Evolutionary conservation across 2,329 filamentous ascomycete species (phyloP).

Genomic region (Penicillium expansum): DNA sequence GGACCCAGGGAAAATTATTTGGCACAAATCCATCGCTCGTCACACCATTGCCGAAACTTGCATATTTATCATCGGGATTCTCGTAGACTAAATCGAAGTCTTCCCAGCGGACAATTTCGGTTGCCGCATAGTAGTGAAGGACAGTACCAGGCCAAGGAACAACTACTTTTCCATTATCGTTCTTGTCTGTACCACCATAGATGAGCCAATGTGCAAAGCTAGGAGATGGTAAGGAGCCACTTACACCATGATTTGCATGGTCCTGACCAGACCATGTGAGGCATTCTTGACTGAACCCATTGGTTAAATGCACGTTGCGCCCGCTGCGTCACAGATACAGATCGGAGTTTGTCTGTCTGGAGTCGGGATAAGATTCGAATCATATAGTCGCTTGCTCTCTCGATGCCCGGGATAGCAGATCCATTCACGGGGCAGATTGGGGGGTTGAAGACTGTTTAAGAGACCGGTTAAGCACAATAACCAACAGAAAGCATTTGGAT

Average conservation of each 20-base stretch:
- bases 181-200: constrained; percentile 1
- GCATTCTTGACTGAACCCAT: constrained; percentile 11
- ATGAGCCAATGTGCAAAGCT: neutral
- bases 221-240: neutral
- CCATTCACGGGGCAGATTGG: constrained; percentile 11
- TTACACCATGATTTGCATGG: constrained; percentile 11
- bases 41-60: constrained; percentile 5
- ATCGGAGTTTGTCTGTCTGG: constrained; percentile 4
- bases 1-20: constrained; percentile 1
- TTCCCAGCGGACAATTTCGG: constrained; percentile 12
- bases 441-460: constrained; percentile 5
- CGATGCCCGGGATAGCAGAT: constrained; percentile 2
- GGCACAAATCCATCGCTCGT: constrained; percentile 1
- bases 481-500: neutral
- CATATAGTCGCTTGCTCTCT: constrained; percentile 8
- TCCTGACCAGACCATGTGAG: constrained; percentile 11
- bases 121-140: constrained; percentile 13
- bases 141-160: constrained; percentile 14
- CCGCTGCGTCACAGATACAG: neutral
- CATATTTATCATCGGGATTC: constrained; percentile 1
- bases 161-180: constrained; percentile 8
- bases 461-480: neutral
- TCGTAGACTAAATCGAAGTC: constrained; percentile 7
- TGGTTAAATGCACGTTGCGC: constrained; percentile 7
- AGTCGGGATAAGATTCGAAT: constrained; percentile 3